Evolutionary conservation across 768 basidiomycete genomes (phyloP).

Genomic region (Suillus weaverae): DNA sequence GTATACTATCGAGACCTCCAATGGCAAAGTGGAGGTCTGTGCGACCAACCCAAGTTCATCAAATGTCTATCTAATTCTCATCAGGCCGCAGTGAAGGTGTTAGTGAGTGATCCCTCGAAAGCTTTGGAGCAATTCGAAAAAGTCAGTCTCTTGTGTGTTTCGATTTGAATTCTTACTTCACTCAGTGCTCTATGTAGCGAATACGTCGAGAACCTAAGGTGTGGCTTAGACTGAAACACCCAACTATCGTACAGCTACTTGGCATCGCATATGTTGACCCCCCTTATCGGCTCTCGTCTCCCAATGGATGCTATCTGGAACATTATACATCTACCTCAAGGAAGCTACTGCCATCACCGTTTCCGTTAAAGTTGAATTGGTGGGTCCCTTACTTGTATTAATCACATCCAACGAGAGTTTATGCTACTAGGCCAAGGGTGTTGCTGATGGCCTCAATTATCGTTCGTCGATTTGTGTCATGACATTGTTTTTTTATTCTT

Average conservation of each 20-base stretch:
- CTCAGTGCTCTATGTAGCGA: conserved; percentile 3
- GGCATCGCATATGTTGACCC: conserved; percentile 11
- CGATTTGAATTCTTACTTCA: not conserved
- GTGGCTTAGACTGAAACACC: conserved; percentile 19
- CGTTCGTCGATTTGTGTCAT: too few species aligned
- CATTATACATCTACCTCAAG: too few species aligned
- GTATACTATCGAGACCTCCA: not conserved
- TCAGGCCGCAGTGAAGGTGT: not conserved
- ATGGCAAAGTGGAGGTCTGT: not conserved
- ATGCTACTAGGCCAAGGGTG: too few species aligned
- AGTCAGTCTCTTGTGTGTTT: not conserved
- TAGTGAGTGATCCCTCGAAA: not conserved
- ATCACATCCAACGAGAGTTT: too few species aligned
- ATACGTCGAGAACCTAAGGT: conserved; percentile 23
- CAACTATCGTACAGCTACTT: conserved; percentile 20
- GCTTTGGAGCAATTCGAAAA: not conserved
- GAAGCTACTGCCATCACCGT: too few species aligned
- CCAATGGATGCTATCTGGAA: not conserved
- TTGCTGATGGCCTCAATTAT: too few species aligned
- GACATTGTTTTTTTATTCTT: too few species aligned
- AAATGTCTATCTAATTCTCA: not conserved
- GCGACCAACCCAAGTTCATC: not conserved
- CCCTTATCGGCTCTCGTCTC: not conserved
- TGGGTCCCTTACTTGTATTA: not conserved
- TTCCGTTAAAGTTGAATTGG: not conserved